A percentile compares a stretch with the other conserved stretches of the same genome.
Evolutionary conservation across 1,284 basidiomycete species (phyloP).

Genomic region (Naganishia cerealis): DNA sequence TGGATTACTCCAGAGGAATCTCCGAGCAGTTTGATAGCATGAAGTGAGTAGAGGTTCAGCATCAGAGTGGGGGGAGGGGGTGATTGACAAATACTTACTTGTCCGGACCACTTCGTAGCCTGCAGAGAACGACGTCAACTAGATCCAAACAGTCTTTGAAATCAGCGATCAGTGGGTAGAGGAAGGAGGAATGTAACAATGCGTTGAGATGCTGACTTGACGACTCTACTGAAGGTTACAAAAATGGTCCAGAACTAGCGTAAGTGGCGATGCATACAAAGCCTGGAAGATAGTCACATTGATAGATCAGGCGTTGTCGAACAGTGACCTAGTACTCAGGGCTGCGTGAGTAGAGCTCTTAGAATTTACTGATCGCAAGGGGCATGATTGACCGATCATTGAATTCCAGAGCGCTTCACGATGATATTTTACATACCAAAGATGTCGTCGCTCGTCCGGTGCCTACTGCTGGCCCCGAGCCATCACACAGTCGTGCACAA

Average conservation of each 20-base stretch:
- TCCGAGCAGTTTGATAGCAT: conserved; percentile 17
- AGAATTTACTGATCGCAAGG: neutral
- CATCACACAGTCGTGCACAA: neutral
- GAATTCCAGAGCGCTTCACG: conserved; percentile 11
- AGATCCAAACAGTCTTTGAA: conserved; percentile 25
- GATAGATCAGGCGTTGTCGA: neutral
- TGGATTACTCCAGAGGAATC: conserved; percentile 6
- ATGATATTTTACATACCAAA: conserved; percentile 23
- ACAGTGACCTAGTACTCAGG: conserved; percentile 13
- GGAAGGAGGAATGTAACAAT: neutral
- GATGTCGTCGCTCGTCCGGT: conserved; percentile 16
- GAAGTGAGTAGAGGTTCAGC: conserved; percentile 10
- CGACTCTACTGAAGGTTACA: neutral
- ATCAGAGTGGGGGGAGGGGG: neutral
- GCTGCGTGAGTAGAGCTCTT: conserved; percentile 8
- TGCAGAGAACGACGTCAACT: conserved; percentile 10
- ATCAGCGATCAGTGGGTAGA: conserved; percentile 16
- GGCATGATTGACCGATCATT: neutral
- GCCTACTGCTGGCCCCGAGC: conserved; percentile 2
- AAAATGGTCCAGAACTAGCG: conserved; percentile 20
- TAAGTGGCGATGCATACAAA: neutral
- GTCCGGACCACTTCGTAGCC: neutral
- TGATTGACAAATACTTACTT: neutral
- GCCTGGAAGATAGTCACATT: neutral
- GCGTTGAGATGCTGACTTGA: neutral